Conservation (phyloP, 305 asterid genomes). For the Solanum hybrid region DNA sequence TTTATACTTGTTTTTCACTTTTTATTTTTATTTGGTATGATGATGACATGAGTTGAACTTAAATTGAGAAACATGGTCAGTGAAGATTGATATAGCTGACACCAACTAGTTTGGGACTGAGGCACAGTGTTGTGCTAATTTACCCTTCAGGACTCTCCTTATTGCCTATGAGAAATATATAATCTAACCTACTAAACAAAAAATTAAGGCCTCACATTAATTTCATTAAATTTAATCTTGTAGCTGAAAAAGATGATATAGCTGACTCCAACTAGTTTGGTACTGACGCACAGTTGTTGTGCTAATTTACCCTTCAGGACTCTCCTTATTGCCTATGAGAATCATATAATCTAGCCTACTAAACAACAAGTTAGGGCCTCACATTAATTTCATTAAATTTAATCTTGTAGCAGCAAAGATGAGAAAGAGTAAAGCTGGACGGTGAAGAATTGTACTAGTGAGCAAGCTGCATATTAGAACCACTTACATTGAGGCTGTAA, state of each 20-base stretch:
- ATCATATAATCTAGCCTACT: not conserved
- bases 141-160: not conserved
- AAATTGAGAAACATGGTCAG: not conserved
- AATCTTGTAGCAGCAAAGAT: not conserved
- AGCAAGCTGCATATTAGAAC: not conserved
- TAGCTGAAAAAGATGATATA: not conserved
- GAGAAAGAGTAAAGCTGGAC: not conserved
- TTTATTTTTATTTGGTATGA: not conserved
- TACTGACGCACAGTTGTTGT: not conserved
- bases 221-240: not conserved
- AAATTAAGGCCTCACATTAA: not conserved
- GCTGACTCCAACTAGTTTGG: not conserved
- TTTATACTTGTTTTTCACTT: not conserved
- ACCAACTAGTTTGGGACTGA: not conserved
- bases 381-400: not conserved
- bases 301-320: not conserved
- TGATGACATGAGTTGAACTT: not conserved
- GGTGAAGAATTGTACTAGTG: not conserved
- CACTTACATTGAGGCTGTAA: constrained; percentile 40
- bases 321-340: not conserved
- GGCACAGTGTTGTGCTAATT: not conserved
- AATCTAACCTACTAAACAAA: not conserved
- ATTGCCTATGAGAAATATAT: not conserved
- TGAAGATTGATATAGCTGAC: not conserved
- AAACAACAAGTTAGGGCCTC: not conserved